Evolutionary conservation across 345 rosid species (phyloP).

Genomic region (Populus alba): DNA sequence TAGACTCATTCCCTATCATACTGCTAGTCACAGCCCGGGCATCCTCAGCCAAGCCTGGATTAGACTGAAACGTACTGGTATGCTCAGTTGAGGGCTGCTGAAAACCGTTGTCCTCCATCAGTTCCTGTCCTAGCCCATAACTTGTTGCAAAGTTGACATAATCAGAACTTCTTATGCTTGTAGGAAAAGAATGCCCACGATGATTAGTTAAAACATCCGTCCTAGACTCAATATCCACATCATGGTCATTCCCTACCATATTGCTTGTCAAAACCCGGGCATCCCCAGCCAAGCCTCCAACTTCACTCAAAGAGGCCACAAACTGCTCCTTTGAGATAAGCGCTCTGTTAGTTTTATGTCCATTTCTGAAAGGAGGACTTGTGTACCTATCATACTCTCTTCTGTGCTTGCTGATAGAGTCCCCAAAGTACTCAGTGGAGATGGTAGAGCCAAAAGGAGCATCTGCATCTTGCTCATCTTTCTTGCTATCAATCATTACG

Average conservation of each 20-base stretch:
- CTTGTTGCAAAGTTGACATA: slow-evolving; percentile 20
- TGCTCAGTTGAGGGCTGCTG: slow-evolving; percentile 8
- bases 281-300: not conserved
- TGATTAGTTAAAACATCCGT: not conserved
- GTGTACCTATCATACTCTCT: slow-evolving; percentile 22
- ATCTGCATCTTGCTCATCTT: slow-evolving; percentile 17
- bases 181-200: not conserved
- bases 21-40: not conserved
- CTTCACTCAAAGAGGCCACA: slow-evolving; percentile 14
- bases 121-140: slow-evolving; percentile 24
- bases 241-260: not conserved
- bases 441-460: slow-evolving; percentile 5
- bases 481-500: not conserved
- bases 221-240: not conserved
- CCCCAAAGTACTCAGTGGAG: slow-evolving; percentile 16
- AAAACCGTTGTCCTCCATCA: slow-evolving; percentile 24
- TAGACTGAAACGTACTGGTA: slow-evolving; percentile 16
- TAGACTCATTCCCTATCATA: not conserved
- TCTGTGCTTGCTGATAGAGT: slow-evolving; percentile 6
- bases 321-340: slow-evolving; percentile 17
- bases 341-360: slow-evolving; percentile 10
- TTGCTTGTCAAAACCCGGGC: not conserved
- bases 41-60: not conserved
- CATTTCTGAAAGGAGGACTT: slow-evolving; percentile 25
- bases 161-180: slow-evolving; percentile 17